phyloP scores from a whole-genome alignment of 192 early-diverging fungal genomes.

The Backusella luteola region DNA sequence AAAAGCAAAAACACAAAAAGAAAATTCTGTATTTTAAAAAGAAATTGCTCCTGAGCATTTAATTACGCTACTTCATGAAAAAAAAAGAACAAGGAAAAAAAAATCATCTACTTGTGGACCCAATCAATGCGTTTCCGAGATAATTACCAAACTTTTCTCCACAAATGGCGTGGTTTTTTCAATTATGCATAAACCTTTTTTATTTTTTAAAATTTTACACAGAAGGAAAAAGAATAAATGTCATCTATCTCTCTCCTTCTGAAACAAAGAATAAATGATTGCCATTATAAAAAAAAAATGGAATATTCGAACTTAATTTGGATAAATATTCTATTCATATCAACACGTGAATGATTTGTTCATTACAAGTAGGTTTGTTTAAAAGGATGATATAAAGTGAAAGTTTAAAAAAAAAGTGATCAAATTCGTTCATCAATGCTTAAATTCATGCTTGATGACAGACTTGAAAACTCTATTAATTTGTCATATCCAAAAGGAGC shows the following conservation, averaged over 20 bases:
- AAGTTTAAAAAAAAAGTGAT: not conserved
- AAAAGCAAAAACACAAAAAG: not conserved
- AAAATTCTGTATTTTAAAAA: not conserved
- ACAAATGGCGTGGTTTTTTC: constrained; percentile 6
- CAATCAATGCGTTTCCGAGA: not conserved
- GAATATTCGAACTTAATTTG: not conserved
- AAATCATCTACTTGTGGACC: not conserved
- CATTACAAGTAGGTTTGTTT: not conserved
- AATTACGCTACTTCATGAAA: not conserved
- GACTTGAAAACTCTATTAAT: not conserved
- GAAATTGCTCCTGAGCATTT: not conserved
- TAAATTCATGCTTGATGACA: not conserved
- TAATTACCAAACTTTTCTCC: not conserved
- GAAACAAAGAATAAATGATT: not conserved
- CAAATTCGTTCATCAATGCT: not conserved
- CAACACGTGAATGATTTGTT: not conserved
- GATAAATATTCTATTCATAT: not conserved
- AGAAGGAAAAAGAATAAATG: not conserved
- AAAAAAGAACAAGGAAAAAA: not conserved
- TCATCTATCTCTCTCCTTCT: not conserved
- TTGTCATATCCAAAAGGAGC: not conserved
- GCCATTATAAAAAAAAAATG: not conserved
- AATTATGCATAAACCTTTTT: not conserved
- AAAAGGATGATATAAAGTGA: not conserved
- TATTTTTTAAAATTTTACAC: too few relatives aligned